Base-by-base conservation (phyloP, 176 grass and related monocot genomes). In the Aegilops umbellulata region DNA sequence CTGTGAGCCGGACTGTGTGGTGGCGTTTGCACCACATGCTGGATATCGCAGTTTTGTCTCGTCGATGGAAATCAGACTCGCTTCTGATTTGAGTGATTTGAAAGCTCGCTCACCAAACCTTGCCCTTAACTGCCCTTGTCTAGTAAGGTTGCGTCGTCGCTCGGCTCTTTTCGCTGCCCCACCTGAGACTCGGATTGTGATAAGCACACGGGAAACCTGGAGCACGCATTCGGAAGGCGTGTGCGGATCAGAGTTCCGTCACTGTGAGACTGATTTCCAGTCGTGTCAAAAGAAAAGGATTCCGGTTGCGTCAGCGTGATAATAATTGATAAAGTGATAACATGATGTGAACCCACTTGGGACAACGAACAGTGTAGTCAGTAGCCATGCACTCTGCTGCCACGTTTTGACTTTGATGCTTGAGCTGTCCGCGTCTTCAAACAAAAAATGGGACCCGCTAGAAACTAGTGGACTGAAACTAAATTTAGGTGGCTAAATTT, bases 71-170 rank as follows among this genome's bases (percentile, higher is more conserved):
- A 62, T 38, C 76, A 2, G 12, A 4, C 19, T n/a, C 19, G 12
- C 32, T 15, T 63, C n/a, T 61, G 22, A 78, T 38, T 78, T 16
- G 76, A 78, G 53, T 78, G 76, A 78, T 38, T 31, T 38, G 77
- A 79, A 25, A 41, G 26, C 57, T 10, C 3, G 38, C 39, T 5
- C 41, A 31, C 25, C 62, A 81, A 81, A 22, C 62, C 79, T 44
- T 36, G 10, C 23, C 23, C 14, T 79, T 5, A 42, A 42, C 41
- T 13, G 11, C 11, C 42, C 0, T 44, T 44, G 12, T 44, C 39
- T 11, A 8, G 10, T 39, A 10, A n/a, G 60, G 60, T 8, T 22
- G 17, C 61, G 39, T 47, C 61, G 1, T 16, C 39, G 13, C 24
- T 47, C 8, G 44, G 24, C 15, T 49, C n/a, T n/a, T n/a, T n/a